Evolutionary conservation across 129 eudicot genomes (phyloP).

Genomic region (Chrysanthemum lavandulifolium): DNA sequence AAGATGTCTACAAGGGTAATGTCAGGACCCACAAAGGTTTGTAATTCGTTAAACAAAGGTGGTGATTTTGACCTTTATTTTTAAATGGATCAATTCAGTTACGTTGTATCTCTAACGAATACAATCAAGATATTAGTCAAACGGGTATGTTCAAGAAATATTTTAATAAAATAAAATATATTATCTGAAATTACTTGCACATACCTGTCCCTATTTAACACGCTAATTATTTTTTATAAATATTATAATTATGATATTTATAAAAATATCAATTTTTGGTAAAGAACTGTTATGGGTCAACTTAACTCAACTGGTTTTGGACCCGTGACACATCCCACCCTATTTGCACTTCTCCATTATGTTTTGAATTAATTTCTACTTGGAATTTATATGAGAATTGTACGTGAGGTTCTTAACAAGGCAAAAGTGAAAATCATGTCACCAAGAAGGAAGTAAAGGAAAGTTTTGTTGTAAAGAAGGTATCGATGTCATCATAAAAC

Average conservation of each 20-base stretch:
- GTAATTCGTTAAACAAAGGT: conserved; percentile 2
- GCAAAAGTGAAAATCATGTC: too few species aligned
- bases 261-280: too few species aligned
- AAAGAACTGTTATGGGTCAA: too few species aligned
- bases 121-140: background rate
- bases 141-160: background rate
- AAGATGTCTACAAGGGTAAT: conserved; percentile 92
- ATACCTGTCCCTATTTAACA: background rate
- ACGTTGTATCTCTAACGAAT: background rate
- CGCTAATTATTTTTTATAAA: background rate
- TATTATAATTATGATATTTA: too few species aligned
- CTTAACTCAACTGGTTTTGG: background rate
- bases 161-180: background rate
- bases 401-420: too few species aligned
- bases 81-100: background rate
- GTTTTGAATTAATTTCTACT: too few species aligned
- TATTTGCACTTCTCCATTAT: background rate
- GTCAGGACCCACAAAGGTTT: conserved; percentile 99
- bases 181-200: background rate
- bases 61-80: background rate
- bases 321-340: background rate
- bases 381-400: too few species aligned
- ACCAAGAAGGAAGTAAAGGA: too few species aligned
- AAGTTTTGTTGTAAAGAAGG: too few species aligned
- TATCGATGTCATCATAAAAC: too few species aligned